Conservation (phyloP, 148 eudicot species). For the Amaranthus cruentus region DNA sequence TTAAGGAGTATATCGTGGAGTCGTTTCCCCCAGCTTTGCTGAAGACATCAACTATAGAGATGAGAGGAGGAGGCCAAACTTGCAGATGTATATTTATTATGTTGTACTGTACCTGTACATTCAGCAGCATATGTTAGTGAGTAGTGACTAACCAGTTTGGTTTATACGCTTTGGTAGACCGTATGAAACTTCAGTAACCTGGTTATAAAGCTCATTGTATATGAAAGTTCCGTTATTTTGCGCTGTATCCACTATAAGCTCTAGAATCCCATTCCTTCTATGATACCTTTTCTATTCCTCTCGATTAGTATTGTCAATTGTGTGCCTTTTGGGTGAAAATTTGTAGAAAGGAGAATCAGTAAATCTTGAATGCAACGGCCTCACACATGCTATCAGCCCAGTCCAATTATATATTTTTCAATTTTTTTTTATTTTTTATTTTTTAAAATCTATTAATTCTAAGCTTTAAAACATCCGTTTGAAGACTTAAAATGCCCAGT, state of each 20-base stretch:
- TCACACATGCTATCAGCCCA: too few relatives aligned
- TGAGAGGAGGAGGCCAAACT: background rate
- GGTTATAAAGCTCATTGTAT: background rate
- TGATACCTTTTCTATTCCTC: too few relatives aligned
- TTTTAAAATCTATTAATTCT: too few relatives aligned
- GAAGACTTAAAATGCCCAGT: too few relatives aligned
- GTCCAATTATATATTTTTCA: too few relatives aligned
- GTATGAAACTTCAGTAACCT: background rate
- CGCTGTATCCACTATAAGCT: background rate
- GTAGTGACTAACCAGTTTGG: background rate
- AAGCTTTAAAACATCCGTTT: too few relatives aligned
- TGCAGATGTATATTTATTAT: constrained; percentile 3
- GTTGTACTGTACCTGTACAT: background rate
- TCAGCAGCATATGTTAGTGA: background rate
- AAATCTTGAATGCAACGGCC: too few relatives aligned
- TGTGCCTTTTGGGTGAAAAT: too few relatives aligned
- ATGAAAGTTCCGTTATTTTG: background rate
- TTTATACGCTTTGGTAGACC: background rate
- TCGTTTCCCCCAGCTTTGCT: background rate
- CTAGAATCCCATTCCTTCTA: too few relatives aligned
- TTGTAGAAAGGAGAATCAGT: too few relatives aligned
- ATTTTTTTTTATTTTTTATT: too few relatives aligned
- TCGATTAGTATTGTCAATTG: too few relatives aligned
- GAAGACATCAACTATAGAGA: background rate
- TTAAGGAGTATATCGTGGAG: background rate